Evolutionary conservation across 441 rosid genomes (phyloP).

Genomic region (Manihot esculenta): DNA sequence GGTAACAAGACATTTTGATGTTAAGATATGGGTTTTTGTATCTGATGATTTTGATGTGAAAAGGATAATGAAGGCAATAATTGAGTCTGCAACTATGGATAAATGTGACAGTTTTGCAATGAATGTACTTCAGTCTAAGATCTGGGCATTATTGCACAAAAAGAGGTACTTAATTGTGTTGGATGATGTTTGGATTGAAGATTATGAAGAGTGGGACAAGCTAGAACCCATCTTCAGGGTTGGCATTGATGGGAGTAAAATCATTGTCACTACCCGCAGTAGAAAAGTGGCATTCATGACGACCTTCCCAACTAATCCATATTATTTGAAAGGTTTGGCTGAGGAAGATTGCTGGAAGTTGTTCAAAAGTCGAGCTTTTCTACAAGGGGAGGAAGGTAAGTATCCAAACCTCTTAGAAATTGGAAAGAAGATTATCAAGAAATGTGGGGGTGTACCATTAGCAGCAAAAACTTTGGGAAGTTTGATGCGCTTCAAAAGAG

Average conservation of each 20-base stretch:
- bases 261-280: not conserved
- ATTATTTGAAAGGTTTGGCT: not conserved
- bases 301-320: not conserved
- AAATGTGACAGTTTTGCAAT: not conserved
- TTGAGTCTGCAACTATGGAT: not conserved
- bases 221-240: conserved; percentile 18
- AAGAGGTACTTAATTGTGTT: not conserved
- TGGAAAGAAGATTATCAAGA: not conserved
- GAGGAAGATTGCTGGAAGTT: not conserved
- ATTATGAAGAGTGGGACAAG: conserved; percentile 25
- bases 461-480: conserved; percentile 3
- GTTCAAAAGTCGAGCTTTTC: not conserved
- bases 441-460: not conserved
- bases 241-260: conserved; percentile 28
- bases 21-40: not conserved
- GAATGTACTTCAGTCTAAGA: not conserved
- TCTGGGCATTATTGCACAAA: not conserved
- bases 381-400: not conserved
- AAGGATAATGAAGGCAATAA: not conserved
- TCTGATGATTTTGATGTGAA: not conserved
- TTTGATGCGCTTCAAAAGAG: not conserved
- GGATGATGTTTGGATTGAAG: conserved; percentile 24
- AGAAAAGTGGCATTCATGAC: not conserved
- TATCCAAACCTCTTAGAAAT: not conserved
- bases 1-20: not conserved